Percentiles rank a stretch among this genome's conserved stretches.
These are phyloP conservation scores for Linum lewisii DNA, from an alignment of 345 rosid genomes.

Conservation along the genomic window DNA sequence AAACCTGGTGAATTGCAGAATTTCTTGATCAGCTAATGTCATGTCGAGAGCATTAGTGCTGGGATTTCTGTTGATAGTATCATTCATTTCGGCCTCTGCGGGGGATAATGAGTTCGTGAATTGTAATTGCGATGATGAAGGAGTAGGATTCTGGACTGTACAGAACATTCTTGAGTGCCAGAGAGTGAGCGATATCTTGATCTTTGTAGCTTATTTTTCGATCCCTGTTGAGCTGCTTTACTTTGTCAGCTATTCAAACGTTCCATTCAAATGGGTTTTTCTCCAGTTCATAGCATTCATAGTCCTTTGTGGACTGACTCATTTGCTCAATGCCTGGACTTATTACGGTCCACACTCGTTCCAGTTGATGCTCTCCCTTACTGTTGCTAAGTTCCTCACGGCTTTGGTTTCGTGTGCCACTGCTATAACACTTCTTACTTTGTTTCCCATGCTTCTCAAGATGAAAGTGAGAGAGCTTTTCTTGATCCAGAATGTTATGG, in stretches of 20 bases:
- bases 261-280: conserved; percentile 98
- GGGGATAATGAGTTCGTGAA: conserved; percentile 34
- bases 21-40: conserved; percentile 11
- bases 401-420: conserved; percentile 92
- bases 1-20: no score
- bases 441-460: conserved; percentile 79
- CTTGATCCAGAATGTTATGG: conserved; percentile 77
- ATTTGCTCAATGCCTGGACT: conserved; percentile 79
- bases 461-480: conserved; percentile 87
- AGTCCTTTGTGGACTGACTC: conserved; percentile 90
- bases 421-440: conserved; percentile 72
- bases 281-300: conserved; percentile 77
- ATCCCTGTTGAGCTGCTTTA: conserved; percentile 88
- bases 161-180: conserved; percentile 70
- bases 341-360: conserved; percentile 85
- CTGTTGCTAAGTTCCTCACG: conserved; percentile 66
- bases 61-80: conserved; percentile 33
- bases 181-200: conserved; percentile 82
- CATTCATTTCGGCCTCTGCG: conserved; percentile 22
- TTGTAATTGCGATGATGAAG: conserved; percentile 86
- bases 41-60: conserved; percentile 61
- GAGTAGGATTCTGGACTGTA: conserved; percentile 41
- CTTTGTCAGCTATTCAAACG: conserved; percentile 77
- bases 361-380: conserved; percentile 68
- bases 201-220: conserved; percentile 87